Percentiles rank a stretch among this genome's conserved stretches.
Evolutionary conservation across 208 protist genomes (phyloP).

Genomic region (Leishmania aethiopica): DNA sequence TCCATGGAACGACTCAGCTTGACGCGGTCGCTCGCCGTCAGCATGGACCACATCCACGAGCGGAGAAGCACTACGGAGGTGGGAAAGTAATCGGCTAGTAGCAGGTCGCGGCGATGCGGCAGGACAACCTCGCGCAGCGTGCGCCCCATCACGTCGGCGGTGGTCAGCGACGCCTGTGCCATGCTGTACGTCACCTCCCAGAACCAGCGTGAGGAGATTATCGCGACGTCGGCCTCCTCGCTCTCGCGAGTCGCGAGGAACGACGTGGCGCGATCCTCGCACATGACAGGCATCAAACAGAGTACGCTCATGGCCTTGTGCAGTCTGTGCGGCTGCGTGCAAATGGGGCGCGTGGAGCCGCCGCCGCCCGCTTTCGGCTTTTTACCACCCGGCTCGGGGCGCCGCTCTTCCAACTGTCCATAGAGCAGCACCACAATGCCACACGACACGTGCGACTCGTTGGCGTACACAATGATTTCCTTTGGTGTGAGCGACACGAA

Average conservation of each 20-base stretch:
- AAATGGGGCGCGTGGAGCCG: slow-evolving; percentile 34
- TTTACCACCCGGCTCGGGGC: slow-evolving; percentile 10
- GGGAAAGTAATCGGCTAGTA: slow-evolving; percentile 68
- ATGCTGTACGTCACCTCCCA: slow-evolving; percentile 74
- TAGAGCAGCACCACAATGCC: slow-evolving; percentile 83
- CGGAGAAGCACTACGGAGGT: slow-evolving; percentile 76
- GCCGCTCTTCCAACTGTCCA: slow-evolving; percentile 67
- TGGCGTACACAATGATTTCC: slow-evolving; percentile 78
- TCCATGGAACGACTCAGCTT: slow-evolving; percentile 75
- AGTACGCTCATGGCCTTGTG: slow-evolving; percentile 62
- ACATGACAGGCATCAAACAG: slow-evolving; percentile 74
- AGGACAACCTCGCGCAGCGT: slow-evolving; percentile 53
- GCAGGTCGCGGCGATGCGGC: slow-evolving; percentile 63
- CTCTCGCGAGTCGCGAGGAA: slow-evolving; percentile 42
- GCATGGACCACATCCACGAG: slow-evolving; percentile 85
- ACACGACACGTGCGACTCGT: slow-evolving; percentile 76
- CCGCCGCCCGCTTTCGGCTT: background rate
- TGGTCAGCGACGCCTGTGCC: slow-evolving; percentile 36
- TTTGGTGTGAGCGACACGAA: slow-evolving; percentile 53
- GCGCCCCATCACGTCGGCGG: slow-evolving; percentile 46
- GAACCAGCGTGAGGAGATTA: slow-evolving; percentile 82
- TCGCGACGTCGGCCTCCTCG: slow-evolving; percentile 69
- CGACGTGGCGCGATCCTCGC: slow-evolving; percentile 68
- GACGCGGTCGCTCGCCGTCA: slow-evolving; percentile 75
- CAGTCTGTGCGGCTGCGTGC: slow-evolving; percentile 34